Evolutionary conservation across 768 basidiomycete genomes (phyloP).

Genomic region (Tulasnella sp.): DNA sequence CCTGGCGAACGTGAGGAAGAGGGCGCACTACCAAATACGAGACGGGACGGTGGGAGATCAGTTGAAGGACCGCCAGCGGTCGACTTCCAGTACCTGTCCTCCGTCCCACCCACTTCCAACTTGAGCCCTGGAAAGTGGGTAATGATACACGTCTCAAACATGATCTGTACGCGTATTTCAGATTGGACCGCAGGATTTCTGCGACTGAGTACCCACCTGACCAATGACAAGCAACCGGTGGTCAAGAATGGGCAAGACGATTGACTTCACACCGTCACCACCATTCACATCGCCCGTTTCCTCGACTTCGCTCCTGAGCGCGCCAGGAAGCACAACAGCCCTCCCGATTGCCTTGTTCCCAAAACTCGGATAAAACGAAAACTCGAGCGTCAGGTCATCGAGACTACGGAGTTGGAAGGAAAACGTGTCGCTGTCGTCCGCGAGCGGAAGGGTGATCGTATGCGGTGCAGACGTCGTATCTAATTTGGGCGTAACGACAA

Average conservation of each 20-base stretch:
- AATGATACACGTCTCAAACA: slow-evolving; percentile 77
- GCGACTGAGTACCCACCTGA: slow-evolving; percentile 50
- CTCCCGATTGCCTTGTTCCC: slow-evolving; percentile 94
- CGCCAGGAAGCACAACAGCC: slow-evolving; percentile 62
- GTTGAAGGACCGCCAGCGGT: slow-evolving; percentile 27
- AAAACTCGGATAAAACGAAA: slow-evolving; percentile 94
- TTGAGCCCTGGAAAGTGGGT: slow-evolving; percentile 86
- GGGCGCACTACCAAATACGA: slow-evolving; percentile 1
- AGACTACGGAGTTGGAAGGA: slow-evolving; percentile 75
- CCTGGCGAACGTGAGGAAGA: not conserved
- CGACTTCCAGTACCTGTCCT: slow-evolving; percentile 99
- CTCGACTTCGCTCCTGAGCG: not conserved
- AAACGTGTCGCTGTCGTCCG: slow-evolving; percentile 53
- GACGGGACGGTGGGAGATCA: not conserved
- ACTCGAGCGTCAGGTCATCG: slow-evolving; percentile 65
- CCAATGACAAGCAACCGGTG: slow-evolving; percentile 88
- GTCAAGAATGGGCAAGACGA: slow-evolving; percentile 67
- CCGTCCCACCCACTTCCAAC: slow-evolving; percentile 83
- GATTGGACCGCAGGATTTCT: not conserved
- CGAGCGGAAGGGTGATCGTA: slow-evolving; percentile 75
- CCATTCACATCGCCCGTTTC: not conserved
- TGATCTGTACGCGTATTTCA: slow-evolving; percentile 40
- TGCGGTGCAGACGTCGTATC: slow-evolving; percentile 81
- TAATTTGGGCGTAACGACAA: slow-evolving; percentile 85
- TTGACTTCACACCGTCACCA: not conserved